phyloP scores from a whole-genome alignment of 257 asterid species.

The Forsythia viridissima region DNA sequence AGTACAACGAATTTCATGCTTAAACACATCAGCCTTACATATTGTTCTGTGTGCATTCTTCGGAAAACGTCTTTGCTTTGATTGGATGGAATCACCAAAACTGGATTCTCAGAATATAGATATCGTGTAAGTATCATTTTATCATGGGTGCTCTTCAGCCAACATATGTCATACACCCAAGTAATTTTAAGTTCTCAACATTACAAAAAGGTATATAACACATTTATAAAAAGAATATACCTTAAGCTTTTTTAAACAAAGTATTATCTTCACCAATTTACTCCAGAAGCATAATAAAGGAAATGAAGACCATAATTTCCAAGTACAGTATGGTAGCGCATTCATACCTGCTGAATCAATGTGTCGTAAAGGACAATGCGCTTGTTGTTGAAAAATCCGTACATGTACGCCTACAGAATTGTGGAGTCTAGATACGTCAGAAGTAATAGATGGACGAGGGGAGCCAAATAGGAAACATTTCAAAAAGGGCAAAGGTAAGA shows the following conservation, averaged over 20 bases:
- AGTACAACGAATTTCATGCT: neutral
- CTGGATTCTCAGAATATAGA: neutral
- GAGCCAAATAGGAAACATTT: neutral
- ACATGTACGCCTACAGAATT: slow-evolving; percentile 90
- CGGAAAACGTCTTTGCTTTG: neutral
- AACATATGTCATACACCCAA: neutral
- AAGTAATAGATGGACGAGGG: neutral
- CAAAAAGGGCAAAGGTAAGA: slow-evolving; percentile 13
- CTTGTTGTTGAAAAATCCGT: slow-evolving; percentile 93
- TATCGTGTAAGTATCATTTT: neutral
- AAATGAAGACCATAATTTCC: neutral
- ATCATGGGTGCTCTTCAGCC: neutral
- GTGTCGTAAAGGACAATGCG: slow-evolving; percentile 97
- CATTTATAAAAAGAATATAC: neutral
- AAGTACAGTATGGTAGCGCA: neutral
- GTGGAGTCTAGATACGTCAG: slow-evolving; percentile 11
- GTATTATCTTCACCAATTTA: slow-evolving; percentile 1
- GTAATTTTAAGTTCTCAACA: neutral
- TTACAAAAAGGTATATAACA: neutral
- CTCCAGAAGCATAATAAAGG: slow-evolving; percentile 5
- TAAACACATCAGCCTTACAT: neutral
- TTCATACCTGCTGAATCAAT: slow-evolving; percentile 87
- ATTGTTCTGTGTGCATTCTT: neutral
- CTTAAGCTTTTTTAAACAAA: neutral
- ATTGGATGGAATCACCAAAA: neutral